These are phyloP conservation scores for Eruca vesicaria DNA, from an alignment of 441 rosid genomes.

Conservation along the genomic window DNA sequence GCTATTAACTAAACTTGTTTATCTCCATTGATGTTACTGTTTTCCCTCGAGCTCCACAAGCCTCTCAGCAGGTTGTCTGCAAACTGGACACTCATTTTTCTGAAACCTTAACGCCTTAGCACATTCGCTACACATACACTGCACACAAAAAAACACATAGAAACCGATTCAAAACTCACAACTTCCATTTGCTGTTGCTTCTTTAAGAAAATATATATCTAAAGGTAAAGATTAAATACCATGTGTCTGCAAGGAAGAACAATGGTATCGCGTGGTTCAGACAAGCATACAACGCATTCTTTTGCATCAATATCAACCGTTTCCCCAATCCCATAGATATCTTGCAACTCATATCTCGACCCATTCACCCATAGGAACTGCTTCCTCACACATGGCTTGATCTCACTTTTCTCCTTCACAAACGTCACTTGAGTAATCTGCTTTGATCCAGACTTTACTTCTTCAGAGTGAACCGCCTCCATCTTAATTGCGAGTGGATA, in stretches of 20 bases:
- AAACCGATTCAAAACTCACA: background rate
- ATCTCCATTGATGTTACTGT: conserved; percentile 20
- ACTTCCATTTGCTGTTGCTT: no score
- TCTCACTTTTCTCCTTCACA: conserved; percentile 29
- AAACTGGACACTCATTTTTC: conserved; percentile 69
- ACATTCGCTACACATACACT: conserved; percentile 93
- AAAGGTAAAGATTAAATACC: no score
- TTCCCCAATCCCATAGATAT: conserved; percentile 73
- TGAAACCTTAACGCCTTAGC: conserved; percentile 78
- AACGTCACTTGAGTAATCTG: conserved; percentile 67
- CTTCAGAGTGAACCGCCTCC: conserved; percentile 50
- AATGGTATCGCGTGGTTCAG: conserved; percentile 72
- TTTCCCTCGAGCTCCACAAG: conserved; percentile 64
- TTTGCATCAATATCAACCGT: conserved; percentile 55
- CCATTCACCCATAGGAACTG: conserved; percentile 20
- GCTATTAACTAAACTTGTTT: conserved; percentile 1
- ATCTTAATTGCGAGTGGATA: conserved; percentile 74
- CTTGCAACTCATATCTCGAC: conserved; percentile 59
- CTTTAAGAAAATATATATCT: no score
- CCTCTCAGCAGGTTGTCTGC: conserved; percentile 81
- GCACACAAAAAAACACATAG: conserved; percentile 9
- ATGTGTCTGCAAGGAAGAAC: conserved; percentile 95
- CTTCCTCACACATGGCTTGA: background rate
- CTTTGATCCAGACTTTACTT: background rate
- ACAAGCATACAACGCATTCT: conserved; percentile 84